A percentile compares a stretch with the other conserved stretches of the same genome.
Conservation (phyloP, 2,329 filamentous ascomycete species). For the Clonostachys chloroleuca region DNA sequence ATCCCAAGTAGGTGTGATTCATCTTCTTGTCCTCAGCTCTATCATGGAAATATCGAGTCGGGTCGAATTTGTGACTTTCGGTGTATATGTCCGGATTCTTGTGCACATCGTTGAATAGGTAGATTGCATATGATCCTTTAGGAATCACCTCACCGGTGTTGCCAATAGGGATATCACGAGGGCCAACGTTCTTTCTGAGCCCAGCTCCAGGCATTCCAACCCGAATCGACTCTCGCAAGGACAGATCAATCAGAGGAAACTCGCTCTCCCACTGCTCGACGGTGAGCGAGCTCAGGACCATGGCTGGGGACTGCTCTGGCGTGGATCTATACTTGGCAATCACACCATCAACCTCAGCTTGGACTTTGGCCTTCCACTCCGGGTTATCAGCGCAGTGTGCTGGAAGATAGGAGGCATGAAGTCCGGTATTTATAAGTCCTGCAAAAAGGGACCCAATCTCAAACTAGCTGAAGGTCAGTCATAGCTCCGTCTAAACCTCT, state of each 20-base stretch:
- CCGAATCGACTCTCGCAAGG: neutral
- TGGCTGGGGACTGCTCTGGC: neutral
- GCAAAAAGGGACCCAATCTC: neutral
- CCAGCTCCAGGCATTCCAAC: neutral
- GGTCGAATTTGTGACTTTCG: neutral
- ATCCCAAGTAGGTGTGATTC: neutral
- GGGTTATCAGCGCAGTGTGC: neutral
- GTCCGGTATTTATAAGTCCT: neutral
- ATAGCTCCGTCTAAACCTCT: neutral
- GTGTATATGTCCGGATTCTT: neutral
- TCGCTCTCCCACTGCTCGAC: neutral
- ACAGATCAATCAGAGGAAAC: neutral
- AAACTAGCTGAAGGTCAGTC: neutral
- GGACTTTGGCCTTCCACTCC: neutral
- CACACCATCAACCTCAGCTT: neutral
- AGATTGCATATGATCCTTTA: neutral
- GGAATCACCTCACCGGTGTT: neutral
- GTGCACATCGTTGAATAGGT: neutral
- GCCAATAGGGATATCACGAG: neutral
- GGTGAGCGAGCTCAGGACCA: neutral
- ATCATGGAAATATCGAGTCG: neutral
- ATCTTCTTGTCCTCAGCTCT: neutral
- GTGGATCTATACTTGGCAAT: neutral
- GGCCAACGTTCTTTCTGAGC: neutral
- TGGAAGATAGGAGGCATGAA: neutral